Percentiles rank a stretch among this genome's conserved stretches.
Evolutionary conservation across 805 yeast genomes (phyloP).

Genomic region (Wickerhamiella sergipiensis): DNA sequence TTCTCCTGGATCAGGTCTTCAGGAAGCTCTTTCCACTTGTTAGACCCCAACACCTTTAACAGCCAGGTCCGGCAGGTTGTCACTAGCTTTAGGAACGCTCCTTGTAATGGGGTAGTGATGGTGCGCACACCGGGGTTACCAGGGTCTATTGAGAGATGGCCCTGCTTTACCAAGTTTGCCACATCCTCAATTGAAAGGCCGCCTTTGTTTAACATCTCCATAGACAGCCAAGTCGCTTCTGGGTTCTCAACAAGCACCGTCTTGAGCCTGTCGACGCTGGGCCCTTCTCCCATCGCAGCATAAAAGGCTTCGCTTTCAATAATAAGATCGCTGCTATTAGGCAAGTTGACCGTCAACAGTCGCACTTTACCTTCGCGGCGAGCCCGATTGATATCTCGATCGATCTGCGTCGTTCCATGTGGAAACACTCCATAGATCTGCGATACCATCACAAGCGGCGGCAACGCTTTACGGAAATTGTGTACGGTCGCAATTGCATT

Average conservation of each 20-base stretch:
- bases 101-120: constrained; percentile 26
- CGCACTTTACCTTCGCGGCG: constrained; percentile 18
- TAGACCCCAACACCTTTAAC: constrained; percentile 13
- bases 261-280: constrained; percentile 11
- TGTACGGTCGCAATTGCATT: constrained; percentile 18
- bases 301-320: constrained; percentile 18
- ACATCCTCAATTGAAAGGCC: constrained; percentile 12
- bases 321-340: constrained; percentile 23
- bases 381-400: constrained; percentile 20
- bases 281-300: constrained; percentile 3
- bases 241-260: constrained; percentile 19
- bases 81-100: constrained; percentile 24
- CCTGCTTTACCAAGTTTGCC: constrained; percentile 17
- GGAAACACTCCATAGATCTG: constrained; percentile 27
- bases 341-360: constrained; percentile 19
- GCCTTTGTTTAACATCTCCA: constrained; percentile 15
- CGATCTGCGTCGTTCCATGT: constrained; percentile 25
- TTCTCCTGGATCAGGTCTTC: constrained; percentile 23
- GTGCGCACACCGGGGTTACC: constrained; percentile 21
- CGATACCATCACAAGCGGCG: constrained; percentile 22
- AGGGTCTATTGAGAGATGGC: constrained; percentile 25
- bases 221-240: constrained; percentile 17
- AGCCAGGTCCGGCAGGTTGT: constrained; percentile 26
- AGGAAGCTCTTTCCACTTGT: constrained; percentile 26
- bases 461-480: constrained; percentile 18